Conservation (phyloP, 192 early-diverging fungal species). For the Backusella mclennaniae region DNA sequence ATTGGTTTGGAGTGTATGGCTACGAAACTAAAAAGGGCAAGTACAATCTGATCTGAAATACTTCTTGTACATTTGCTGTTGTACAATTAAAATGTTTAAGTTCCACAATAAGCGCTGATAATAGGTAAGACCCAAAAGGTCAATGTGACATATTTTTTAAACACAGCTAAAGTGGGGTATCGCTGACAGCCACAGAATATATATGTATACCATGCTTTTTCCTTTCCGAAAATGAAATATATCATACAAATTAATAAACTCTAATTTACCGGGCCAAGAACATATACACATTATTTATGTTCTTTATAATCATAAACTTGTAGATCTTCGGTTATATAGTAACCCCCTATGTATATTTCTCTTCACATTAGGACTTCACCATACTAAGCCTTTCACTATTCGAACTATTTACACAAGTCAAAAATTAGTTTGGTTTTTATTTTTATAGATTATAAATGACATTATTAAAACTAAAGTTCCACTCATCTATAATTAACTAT, state of each 20-base stretch:
- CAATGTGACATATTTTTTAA: not conserved
- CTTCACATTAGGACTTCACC: not conserved
- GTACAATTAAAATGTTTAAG: not conserved
- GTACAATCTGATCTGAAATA: conserved; percentile 1
- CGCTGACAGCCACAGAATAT: not conserved
- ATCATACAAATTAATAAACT: not conserved
- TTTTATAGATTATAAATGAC: not conserved
- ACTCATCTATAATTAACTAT: not conserved
- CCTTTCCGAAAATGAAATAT: not conserved
- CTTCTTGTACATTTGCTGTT: not conserved
- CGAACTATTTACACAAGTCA: not conserved
- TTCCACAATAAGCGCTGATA: not conserved
- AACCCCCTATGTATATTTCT: not conserved
- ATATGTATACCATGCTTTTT: not conserved
- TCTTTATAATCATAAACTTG: not conserved
- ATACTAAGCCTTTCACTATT: not conserved
- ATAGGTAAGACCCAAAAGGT: not conserved
- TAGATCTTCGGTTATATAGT: not conserved
- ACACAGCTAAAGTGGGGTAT: not conserved
- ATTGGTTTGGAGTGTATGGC: not conserved
- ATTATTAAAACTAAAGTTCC: not conserved
- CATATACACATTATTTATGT: not conserved
- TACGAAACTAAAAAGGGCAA: conserved; percentile 2
- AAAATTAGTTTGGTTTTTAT: not conserved
- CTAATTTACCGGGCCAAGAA: not conserved